Evolutionary conservation across 164 flowering plant genomes (phyloP), one percentile per base, ranked within the genome.

Genomic region (Tinospora cordifolia): DNA sequence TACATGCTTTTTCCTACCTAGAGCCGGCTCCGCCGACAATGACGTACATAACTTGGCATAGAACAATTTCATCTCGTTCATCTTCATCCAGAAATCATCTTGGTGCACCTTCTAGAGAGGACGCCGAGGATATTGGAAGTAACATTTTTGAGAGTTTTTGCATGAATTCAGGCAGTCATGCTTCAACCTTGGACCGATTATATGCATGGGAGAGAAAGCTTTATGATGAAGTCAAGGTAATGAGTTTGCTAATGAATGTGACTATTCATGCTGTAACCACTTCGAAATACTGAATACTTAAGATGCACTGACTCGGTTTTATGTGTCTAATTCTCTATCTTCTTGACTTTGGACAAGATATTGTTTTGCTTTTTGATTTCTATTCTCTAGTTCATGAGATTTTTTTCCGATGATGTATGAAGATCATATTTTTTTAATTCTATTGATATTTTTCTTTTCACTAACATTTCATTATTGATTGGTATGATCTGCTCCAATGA

Each of bases 181-280:
- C 91, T 59, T 94, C 98, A 49, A 94, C 99, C 44, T 79, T 94
- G 75, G 97, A 94, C 80, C 82, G 99, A 75, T 82, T 94, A 49
- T 85, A 82, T 83, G 99, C 97, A 63, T 93, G 98, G 98, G 98
- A 93, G 81, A 88, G 90, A 76, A 93, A 91, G 83, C 93, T 93
- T 69, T 90, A 86, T 79, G 99, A 94, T 69, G 99, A 94, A 88
- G 91, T 94, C 66, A 94, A 94, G 99, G 99, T 92, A 86, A 57
- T 67, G 14, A 44, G 36, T 63, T 25, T 34, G 27, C 54, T 24
- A 63, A 0, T 1, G 68, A 24, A 6, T 7, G 12, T 25, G 24
- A 62, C 26, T 40, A 26, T 58, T n/a, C 8, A 8, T 36, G 47
- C 3, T 34, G 34, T 6, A 13, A 62, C 46, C 46, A 41, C 46